Conservation (phyloP, 2,329 filamentous ascomycete genomes). For the Shiraia sp. region DNA sequence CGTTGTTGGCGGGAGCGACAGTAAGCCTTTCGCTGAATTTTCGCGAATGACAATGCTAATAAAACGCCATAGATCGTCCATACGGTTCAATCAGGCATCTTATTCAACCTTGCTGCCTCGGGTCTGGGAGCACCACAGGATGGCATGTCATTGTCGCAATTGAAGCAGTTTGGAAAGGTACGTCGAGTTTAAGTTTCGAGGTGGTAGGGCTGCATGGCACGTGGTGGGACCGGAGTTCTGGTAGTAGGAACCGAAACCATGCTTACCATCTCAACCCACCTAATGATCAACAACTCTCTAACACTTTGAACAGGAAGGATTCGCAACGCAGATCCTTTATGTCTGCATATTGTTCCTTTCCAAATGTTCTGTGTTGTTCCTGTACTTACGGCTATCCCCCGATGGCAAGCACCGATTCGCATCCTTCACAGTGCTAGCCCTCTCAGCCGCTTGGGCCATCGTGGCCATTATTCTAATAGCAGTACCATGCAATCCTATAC, state of each 20-base stretch:
- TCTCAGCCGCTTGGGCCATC: slow-evolving; percentile 27
- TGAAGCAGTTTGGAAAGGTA: slow-evolving; percentile 31
- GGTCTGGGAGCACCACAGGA: slow-evolving; percentile 28
- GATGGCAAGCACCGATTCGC: slow-evolving; percentile 22
- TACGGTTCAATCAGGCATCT: slow-evolving; percentile 28
- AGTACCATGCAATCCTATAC: slow-evolving; percentile 27
- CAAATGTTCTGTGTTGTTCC: slow-evolving; percentile 31
- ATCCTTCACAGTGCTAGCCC: slow-evolving; percentile 20
- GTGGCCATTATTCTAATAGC: slow-evolving; percentile 29
- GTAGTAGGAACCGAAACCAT: neutral
- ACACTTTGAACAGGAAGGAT: slow-evolving; percentile 28
- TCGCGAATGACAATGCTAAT: slow-evolving; percentile 9
- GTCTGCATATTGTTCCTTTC: slow-evolving; percentile 31
- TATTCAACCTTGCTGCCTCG: slow-evolving; percentile 28
- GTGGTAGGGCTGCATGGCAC: slow-evolving; percentile 6
- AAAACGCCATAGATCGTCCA: slow-evolving; percentile 23
- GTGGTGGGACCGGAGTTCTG: neutral
- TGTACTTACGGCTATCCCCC: slow-evolving; percentile 36
- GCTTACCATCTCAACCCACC: neutral
- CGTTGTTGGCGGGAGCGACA: slow-evolving; percentile 26
- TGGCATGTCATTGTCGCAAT: slow-evolving; percentile 15
- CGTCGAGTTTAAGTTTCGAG: slow-evolving; percentile 4
- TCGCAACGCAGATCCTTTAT: slow-evolving; percentile 37
- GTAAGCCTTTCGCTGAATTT: slow-evolving; percentile 10
- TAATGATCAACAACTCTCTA: slow-evolving; percentile 2